These are phyloP conservation scores for Pugionium dolabratum DNA, from an alignment of 345 rosid genomes.

Conservation along the genomic window DNA sequence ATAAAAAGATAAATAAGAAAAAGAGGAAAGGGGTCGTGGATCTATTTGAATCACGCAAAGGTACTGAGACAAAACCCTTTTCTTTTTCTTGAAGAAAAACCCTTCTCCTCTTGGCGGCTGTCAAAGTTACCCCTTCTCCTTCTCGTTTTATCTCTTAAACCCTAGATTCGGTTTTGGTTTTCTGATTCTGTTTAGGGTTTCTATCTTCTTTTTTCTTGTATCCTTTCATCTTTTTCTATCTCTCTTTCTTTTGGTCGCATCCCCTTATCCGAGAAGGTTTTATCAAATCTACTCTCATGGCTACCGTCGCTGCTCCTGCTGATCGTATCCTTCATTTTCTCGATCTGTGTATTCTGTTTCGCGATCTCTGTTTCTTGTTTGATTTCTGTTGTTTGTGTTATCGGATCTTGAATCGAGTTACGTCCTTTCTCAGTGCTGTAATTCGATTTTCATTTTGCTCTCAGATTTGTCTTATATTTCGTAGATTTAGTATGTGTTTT, in stretches of 20 bases:
- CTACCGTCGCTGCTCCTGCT: conserved; percentile 54
- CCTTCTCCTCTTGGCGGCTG: conserved; percentile 36
- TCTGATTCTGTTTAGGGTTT: conserved; percentile 2
- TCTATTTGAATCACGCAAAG: conserved; percentile 51
- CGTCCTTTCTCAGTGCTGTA: conserved; percentile 6
- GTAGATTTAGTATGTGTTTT: too few species aligned
- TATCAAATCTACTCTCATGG: conserved; percentile 45
- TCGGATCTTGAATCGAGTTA: conserved; percentile 17
- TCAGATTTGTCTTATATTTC: neutral
- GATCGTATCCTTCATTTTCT: conserved; percentile 62
- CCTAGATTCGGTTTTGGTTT: conserved; percentile 19
- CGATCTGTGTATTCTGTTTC: neutral
- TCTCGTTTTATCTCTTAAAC: conserved; percentile 11
- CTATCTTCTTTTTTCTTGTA: conserved; percentile 1
- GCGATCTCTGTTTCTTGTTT: neutral
- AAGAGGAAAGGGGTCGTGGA: conserved; percentile 8
- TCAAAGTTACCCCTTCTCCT: conserved; percentile 10
- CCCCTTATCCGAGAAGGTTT: conserved; percentile 14
- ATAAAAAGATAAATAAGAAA: neutral
- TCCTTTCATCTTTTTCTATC: neutral
- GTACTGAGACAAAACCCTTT: conserved; percentile 28
- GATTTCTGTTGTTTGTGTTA: neutral
- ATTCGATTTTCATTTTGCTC: neutral
- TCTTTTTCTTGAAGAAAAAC: conserved; percentile 42
- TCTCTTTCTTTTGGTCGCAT: neutral